Evolutionary conservation across 176 grass and related monocot genomes (phyloP).

Genomic region (Dactylis glomerata): DNA sequence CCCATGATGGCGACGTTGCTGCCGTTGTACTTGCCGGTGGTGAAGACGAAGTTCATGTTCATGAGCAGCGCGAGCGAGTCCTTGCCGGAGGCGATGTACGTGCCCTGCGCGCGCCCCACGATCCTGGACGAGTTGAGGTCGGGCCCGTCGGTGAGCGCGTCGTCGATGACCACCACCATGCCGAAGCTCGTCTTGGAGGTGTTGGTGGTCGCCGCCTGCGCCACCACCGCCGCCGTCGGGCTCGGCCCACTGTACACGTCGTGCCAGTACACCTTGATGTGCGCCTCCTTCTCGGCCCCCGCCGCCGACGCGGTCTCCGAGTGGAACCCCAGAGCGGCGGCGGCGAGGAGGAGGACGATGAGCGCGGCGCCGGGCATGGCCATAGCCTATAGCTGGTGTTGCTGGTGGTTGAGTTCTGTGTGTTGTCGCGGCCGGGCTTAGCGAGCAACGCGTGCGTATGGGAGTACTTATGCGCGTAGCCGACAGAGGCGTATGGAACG

Average conservation of each 20-base stretch:
- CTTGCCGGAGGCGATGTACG: slow-evolving; percentile 49
- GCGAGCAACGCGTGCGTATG: background rate
- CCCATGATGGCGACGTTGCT: slow-evolving; percentile 59
- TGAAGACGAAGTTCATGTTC: slow-evolving; percentile 77
- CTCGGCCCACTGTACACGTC: slow-evolving; percentile 63
- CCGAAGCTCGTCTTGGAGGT: slow-evolving; percentile 35
- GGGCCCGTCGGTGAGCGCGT: slow-evolving; percentile 52
- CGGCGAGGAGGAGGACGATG: background rate
- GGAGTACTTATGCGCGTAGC: background rate
- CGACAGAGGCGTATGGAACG: background rate
- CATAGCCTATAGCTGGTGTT: background rate
- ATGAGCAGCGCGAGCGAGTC: slow-evolving; percentile 44
- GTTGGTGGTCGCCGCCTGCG: slow-evolving; percentile 17
- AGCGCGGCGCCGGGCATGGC: background rate
- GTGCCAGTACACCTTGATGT: slow-evolving; percentile 84
- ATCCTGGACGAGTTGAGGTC: slow-evolving; percentile 17
- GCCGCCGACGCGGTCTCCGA: background rate
- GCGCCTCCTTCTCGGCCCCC: background rate
- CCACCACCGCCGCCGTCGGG: slow-evolving; percentile 38
- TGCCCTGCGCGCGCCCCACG: slow-evolving; percentile 59
- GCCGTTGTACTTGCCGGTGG: slow-evolving; percentile 47
- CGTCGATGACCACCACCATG: slow-evolving; percentile 53
- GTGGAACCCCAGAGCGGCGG: background rate
- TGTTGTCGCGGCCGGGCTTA: background rate
- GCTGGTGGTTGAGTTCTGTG: background rate